Base-by-base conservation (phyloP, 257 asterid genomes). In the Orobanche coerulescens region DNA sequence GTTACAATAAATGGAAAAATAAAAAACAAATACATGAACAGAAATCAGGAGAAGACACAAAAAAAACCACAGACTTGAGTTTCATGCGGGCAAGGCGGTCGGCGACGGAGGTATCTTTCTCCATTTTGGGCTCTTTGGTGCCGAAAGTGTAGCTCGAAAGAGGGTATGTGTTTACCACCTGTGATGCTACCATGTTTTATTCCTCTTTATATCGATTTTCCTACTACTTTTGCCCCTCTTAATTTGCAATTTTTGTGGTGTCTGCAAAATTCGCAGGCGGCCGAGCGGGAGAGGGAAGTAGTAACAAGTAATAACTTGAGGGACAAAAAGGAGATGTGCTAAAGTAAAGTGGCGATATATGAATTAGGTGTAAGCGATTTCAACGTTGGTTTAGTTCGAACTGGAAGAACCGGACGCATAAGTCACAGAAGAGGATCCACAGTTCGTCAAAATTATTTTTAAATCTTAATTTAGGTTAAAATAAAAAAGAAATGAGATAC, bases 71-170 rank as follows among this genome's bases (percentile, higher is more conserved):
- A n/a, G 23, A 89, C 97, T 84, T 86, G 94, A 82, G 79, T 81
- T 89, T 86, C 97, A 89, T 89, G 37, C 94, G 94, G 51, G 95
- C 94, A 57, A 86, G 95, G 64, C 94, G 95, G 74, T 89, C 94
- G 68, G 91, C 92, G 52, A 86, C 90, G 72, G 95, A 86, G 59
- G 92, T 80, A 71, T 86, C 95, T 71, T 84, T 89, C 79, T 84
- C 95, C 92, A 84, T 86, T 73, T 86, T 89, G 11, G 95, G 89
- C 79, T 86, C 95, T 68, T 89, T 89, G 48, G 87, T 80, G 50
- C 91, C 95, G 71, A 86, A 86, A 11, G 85, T 86, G 78, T 89
- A 89, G 75, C 89, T 86, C n/a, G 97, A 82, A 5, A 86, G 75
- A 6, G 95, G 94, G 60, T 86, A 86, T 0, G 89, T 82, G 67